Evolutionary conservation across 176 grass and related monocot species (phyloP).

Genomic region (Phoenix roebelenii): DNA sequence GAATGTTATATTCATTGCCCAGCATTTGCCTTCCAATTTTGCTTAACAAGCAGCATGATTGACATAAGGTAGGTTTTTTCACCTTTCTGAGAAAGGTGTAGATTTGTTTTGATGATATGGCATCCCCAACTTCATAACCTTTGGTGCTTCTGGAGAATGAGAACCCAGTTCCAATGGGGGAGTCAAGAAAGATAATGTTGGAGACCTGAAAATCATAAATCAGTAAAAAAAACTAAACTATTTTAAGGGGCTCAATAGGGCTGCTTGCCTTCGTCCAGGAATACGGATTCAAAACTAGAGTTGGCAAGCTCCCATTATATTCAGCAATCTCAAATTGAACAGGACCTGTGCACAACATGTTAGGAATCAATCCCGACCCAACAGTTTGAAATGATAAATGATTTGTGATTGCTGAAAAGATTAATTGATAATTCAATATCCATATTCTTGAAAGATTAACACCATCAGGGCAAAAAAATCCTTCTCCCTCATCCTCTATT

Average conservation of each 20-base stretch:
- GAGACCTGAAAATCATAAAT: slow-evolving; percentile 25
- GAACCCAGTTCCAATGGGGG: neutral
- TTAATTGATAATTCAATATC: too few relatives aligned
- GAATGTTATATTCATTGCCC: too few relatives aligned
- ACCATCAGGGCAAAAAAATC: too few relatives aligned
- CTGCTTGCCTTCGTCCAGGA: slow-evolving; percentile 41
- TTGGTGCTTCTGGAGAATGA: slow-evolving; percentile 28
- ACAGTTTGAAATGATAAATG: too few relatives aligned
- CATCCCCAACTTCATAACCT: slow-evolving; percentile 39
- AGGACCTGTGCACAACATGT: slow-evolving; percentile 16
- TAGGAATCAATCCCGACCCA: too few relatives aligned
- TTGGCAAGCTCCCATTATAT: slow-evolving; percentile 29
- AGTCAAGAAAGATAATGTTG: too few relatives aligned
- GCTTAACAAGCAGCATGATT: too few relatives aligned
- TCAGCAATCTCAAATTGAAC: slow-evolving; percentile 12
- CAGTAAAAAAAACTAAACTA: neutral
- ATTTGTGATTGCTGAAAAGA: too few relatives aligned
- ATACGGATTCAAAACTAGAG: slow-evolving; percentile 19
- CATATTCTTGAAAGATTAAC: too few relatives aligned
- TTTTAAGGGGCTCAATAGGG: neutral
- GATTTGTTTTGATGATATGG: slow-evolving; percentile 28
- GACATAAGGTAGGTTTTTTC: too few relatives aligned
- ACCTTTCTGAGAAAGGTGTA: slow-evolving; percentile 48
- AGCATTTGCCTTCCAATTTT: too few relatives aligned
- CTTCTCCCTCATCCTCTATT: too few relatives aligned